Evolutionary conservation across 73 alveolate species (phyloP), one percentile per base, ranked within the genome.

Genomic region (Stentor roeselii): DNA sequence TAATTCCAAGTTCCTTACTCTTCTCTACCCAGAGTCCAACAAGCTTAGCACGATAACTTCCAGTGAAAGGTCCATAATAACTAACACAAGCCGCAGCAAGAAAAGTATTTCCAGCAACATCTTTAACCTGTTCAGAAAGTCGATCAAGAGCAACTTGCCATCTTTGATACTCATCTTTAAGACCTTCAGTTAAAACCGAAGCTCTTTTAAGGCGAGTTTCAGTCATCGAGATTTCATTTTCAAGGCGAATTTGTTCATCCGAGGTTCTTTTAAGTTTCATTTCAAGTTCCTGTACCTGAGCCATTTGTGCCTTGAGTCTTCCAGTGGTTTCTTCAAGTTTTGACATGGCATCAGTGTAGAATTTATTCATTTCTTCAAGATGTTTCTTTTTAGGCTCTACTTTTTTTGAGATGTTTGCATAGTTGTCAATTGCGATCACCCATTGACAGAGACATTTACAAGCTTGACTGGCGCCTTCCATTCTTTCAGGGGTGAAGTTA

Each of bases 21-120:
- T 82, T 84, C 78, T 83, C 75, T 75, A 91, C 83, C 99, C 99
- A 95, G 14, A 90, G 83, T 31, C 87, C 90, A 59, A 92, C 89
- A 35, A 95, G 91, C 35, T 94, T 95, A 60, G 82, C 91, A 76
- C 88, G 92, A 92, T 61, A 78, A 15, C n/a, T 58, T 3, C 99
- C 99, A 3, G 99, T 95, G 91, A 98, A 98, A 0, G 99, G 99
- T 83, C 99, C 99, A 88, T 97, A 87, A 87, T 98, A 98, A 37
- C 99, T 92, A 75, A 98, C 97, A 39, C 97, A 91, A 3, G 99
- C 97, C 0, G 99, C 92, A 0, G 99, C 94, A 36, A 98, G 84
- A 90, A 98, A 96, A 50, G 98, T 98, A 94, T 98, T 77, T 67
- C 97, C 87, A 84, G 93, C 75, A 94, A 93, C 86, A 88, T 94